phyloP scores from a whole-genome alignment of 768 basidiomycete species.

The Rhodotorula sphaerocarpa region DNA sequence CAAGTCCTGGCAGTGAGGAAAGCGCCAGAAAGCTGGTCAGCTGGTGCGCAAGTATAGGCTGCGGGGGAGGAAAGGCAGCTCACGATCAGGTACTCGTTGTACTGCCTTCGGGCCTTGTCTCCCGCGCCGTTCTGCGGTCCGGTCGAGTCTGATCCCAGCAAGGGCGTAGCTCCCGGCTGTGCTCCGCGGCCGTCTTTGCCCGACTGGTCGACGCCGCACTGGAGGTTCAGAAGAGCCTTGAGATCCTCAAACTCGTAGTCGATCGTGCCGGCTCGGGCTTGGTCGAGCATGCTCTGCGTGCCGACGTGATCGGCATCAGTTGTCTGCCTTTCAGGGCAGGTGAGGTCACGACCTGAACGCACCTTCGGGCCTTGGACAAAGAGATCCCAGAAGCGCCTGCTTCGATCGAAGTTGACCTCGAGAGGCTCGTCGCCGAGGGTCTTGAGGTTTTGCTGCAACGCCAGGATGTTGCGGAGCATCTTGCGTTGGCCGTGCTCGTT shows the following conservation, averaged over 20 bases:
- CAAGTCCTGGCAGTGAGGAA: constrained; percentile 2
- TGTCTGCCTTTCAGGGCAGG: no score
- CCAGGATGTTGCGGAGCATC: constrained; percentile 76
- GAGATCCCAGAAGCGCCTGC: constrained; percentile 70
- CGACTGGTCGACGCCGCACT: constrained; percentile 67
- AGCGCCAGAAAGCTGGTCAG: neutral
- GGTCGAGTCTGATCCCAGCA: no score
- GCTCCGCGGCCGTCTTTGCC: constrained; percentile 19
- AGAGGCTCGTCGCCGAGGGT: constrained; percentile 56
- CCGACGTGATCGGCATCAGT: no score
- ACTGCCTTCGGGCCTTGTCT: constrained; percentile 15
- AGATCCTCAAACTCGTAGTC: constrained; percentile 83
- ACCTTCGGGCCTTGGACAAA: constrained; percentile 70
- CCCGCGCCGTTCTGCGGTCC: neutral
- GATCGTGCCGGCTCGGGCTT: constrained; percentile 54
- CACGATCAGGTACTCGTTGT: constrained; percentile 30
- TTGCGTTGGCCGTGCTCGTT: constrained; percentile 75
- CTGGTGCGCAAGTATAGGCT: neutral
- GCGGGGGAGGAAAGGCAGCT: neutral
- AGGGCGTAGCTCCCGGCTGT: neutral
- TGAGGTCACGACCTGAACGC: constrained; percentile 34
- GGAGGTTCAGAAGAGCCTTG: constrained; percentile 77
- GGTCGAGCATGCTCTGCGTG: constrained; percentile 71
- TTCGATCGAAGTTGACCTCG: constrained; percentile 63
- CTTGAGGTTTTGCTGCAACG: constrained; percentile 83